Evolutionary conservation across 176 grass and related monocot genomes (phyloP).

Genomic region (Hordeum vulgare): DNA sequence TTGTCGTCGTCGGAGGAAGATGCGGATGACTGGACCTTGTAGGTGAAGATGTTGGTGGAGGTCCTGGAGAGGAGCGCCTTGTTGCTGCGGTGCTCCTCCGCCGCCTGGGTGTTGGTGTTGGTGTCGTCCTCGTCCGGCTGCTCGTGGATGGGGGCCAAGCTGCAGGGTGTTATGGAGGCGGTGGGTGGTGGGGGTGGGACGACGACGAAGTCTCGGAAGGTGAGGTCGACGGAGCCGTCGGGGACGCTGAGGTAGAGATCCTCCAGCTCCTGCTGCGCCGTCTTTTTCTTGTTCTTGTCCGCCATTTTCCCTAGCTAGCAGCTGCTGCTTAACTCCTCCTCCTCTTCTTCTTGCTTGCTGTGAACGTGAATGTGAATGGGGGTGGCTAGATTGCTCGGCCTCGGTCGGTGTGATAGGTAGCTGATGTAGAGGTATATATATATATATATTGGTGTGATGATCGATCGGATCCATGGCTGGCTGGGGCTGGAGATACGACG

Average conservation of each 20-base stretch:
- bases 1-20: background rate
- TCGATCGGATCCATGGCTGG: too few relatives aligned
- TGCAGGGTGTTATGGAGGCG: background rate
- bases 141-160: background rate
- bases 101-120: too few relatives aligned
- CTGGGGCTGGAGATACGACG: too few relatives aligned
- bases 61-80: slow-evolving; percentile 3
- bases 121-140: background rate
- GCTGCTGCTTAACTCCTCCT: background rate
- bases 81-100: too few relatives aligned
- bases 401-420: too few relatives aligned
- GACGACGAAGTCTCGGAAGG: slow-evolving; percentile 49
- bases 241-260: slow-evolving; percentile 53
- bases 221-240: slow-evolving; percentile 64
- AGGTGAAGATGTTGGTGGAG: slow-evolving; percentile 53
- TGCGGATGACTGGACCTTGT: background rate
- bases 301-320: background rate
- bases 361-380: too few relatives aligned
- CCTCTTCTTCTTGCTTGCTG: too few relatives aligned
- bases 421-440: too few relatives aligned
- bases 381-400: too few relatives aligned
- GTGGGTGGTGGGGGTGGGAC: background rate
- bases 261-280: slow-evolving; percentile 53
- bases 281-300: slow-evolving; percentile 23
- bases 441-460: too few relatives aligned